Evolutionary conservation across 2,329 filamentous ascomycete genomes (phyloP), one percentile per base, ranked within the genome.

Genomic region (Hypomyces perniciosus): DNA sequence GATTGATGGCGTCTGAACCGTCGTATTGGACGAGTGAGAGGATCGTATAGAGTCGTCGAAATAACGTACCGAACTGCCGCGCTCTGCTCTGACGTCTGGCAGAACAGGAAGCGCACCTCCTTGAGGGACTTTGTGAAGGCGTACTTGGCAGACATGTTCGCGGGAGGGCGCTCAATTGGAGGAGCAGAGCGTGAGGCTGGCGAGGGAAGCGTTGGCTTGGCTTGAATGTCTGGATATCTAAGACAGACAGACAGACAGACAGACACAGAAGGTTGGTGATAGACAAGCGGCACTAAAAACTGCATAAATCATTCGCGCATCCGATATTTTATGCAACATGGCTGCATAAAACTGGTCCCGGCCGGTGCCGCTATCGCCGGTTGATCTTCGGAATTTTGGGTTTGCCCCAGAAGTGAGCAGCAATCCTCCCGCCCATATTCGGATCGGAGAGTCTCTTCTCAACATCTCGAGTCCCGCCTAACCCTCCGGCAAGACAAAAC

Each of bases 81-180:
- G 77, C 92, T 96, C 68, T 90, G 85, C 68, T 95, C 87, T 59
- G 87, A 88, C 48, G 89, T 91, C 75, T 97, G 92, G 78, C 93
- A 97, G 76, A 97, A 92, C 64, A 95, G 80, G 76, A 99, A 99
- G 68, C 93, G 88, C 69, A 99, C 80, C 80, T 99, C 93, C 80
- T 90, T 95, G 69, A 99, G 79, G 59, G 83, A 77, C 71, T 90
- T 86, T 61, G 83, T 81, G 75, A 99, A 99, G 62, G 84, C 89
- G 76, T 96, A 96, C 79, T 93, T 95, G 73, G 80, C 78, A 61
- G 90, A 89, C 93, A 97, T 97, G 59, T 61, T 77, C 66, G 58
- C 61, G 56, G 44, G 5, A 29, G 48, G n/a, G 30, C 4, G 34
- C 12, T 48, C 42, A 39, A 50, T 49, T 41, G 27, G 38, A 13